These are phyloP conservation scores for Crassisporium funariophilum DNA, from an alignment of 768 basidiomycete genomes.

Conservation along the genomic window DNA sequence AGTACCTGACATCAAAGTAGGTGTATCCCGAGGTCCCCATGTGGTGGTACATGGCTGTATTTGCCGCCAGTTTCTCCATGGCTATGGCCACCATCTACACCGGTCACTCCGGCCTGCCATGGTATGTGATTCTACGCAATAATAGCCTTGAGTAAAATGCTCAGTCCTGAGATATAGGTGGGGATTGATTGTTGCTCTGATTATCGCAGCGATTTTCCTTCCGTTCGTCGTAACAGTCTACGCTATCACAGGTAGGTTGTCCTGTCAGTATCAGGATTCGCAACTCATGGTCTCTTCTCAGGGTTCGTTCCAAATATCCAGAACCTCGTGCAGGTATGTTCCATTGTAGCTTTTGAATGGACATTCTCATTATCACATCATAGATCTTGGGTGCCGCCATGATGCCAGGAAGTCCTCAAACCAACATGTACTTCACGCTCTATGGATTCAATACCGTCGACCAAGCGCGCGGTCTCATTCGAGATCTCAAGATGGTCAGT, in stretches of 20 bases:
- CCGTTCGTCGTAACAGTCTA: slow-evolving; percentile 57
- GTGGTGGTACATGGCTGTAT: slow-evolving; percentile 53
- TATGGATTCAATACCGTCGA: slow-evolving; percentile 49
- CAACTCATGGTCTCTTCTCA: slow-evolving; percentile 8
- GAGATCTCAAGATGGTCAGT: slow-evolving; percentile 56
- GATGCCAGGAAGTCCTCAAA: slow-evolving; percentile 49
- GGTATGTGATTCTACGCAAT: slow-evolving; percentile 33
- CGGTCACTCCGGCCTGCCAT: slow-evolving; percentile 54
- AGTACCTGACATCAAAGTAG: slow-evolving; percentile 13
- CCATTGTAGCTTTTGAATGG: slow-evolving; percentile 48
- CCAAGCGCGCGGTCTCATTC: slow-evolving; percentile 54
- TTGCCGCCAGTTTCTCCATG: slow-evolving; percentile 47
- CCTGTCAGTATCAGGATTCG: no score
- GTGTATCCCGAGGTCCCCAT: slow-evolving; percentile 44
- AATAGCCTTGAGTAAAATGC: neutral
- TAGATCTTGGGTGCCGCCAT: slow-evolving; percentile 53
- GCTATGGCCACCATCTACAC: slow-evolving; percentile 58
- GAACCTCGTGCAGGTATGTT: slow-evolving; percentile 32
- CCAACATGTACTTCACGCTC: slow-evolving; percentile 51
- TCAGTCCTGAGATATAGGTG: slow-evolving; percentile 32
- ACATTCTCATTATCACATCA: no score
- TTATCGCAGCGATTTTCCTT: slow-evolving; percentile 50
- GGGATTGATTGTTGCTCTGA: slow-evolving; percentile 53
- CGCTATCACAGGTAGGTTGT: slow-evolving; percentile 49
- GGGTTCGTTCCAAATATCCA: slow-evolving; percentile 41